A percentile compares a stretch with the other conserved stretches of the same genome.
Conservation (phyloP, 306 rosid genomes). For the Fragaria nilgerrensis region DNA sequence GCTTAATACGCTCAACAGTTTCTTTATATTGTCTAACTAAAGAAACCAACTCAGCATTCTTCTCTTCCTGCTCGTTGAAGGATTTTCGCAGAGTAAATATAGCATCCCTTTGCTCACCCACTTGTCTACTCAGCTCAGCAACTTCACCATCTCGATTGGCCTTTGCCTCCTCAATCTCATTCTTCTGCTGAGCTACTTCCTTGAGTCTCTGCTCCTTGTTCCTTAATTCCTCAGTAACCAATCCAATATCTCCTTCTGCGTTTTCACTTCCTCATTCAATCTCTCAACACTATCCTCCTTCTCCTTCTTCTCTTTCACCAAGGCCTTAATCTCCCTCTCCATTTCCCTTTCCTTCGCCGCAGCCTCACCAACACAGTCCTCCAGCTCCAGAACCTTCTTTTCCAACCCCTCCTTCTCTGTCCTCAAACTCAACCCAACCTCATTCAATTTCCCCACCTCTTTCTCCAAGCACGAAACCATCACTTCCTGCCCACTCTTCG, state of each 20-base stretch:
- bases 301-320: constrained; percentile 40
- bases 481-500: constrained; percentile 18
- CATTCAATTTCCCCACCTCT: constrained; percentile 36
- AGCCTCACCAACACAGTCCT: constrained; percentile 31
- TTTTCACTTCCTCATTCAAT: constrained; percentile 29
- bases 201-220: constrained; percentile 31
- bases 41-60: constrained; percentile 33
- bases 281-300: constrained; percentile 38
- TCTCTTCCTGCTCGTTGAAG: constrained; percentile 28
- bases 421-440: constrained; percentile 17
- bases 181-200: constrained; percentile 24
- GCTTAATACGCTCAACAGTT: constrained; percentile 20
- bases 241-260: constrained; percentile 17
- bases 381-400: constrained; percentile 29
- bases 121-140: constrained; percentile 34
- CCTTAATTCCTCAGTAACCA: constrained; percentile 28
- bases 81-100: constrained; percentile 21
- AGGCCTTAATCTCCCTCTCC: constrained; percentile 28
- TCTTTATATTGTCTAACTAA: constrained; percentile 29
- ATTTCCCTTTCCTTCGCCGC: constrained; percentile 31
- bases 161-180: constrained; percentile 41
- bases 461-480: constrained; percentile 31
- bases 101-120: constrained; percentile 28
- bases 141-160: constrained; percentile 30
- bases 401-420: constrained; percentile 30